A percentile compares a stretch with the other conserved stretches of the same genome.
Evolutionary conservation across 129 eudicot genomes (phyloP).

Genomic region (Chrysanthemum makinoi): DNA sequence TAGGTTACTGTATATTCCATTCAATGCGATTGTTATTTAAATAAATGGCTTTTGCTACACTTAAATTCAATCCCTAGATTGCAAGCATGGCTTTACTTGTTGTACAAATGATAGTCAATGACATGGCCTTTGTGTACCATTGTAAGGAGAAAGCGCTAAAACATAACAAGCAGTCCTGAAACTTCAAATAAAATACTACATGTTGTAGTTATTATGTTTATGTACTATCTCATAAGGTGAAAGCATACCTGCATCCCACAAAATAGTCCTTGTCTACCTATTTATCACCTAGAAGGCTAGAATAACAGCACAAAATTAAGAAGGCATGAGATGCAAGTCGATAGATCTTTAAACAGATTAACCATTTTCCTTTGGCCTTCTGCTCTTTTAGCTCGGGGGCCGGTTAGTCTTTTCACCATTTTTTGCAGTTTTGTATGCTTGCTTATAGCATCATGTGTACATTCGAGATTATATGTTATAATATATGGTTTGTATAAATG

Average conservation of each 20-base stretch:
- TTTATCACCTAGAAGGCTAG: slow-evolving; percentile 13
- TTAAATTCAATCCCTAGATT: no score
- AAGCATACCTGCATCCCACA: not conserved
- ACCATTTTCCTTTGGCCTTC: slow-evolving; percentile 47
- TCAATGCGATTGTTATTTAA: no score
- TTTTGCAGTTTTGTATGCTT: slow-evolving; percentile 31
- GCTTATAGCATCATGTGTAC: slow-evolving; percentile 36
- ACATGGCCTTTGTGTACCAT: no score
- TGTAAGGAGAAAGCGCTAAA: not conserved
- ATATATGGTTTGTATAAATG: slow-evolving; percentile 20
- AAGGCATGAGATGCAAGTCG: slow-evolving; percentile 53
- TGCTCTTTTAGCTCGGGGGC: slow-evolving; percentile 39
- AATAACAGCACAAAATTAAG: slow-evolving; percentile 47
- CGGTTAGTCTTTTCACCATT: slow-evolving; percentile 20
- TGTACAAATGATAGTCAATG: no score
- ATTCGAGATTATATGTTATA: slow-evolving; percentile 15
- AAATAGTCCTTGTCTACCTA: not conserved
- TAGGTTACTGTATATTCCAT: no score
- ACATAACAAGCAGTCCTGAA: no score
- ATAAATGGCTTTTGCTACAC: no score
- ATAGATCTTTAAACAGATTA: slow-evolving; percentile 54
- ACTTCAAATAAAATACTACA: not conserved
- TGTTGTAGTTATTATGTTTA: not conserved
- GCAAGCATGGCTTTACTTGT: no score
- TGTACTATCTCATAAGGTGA: slow-evolving; percentile 3